Evolutionary conservation across 306 rosid species (phyloP).

Genomic region (Vicia faba): DNA sequence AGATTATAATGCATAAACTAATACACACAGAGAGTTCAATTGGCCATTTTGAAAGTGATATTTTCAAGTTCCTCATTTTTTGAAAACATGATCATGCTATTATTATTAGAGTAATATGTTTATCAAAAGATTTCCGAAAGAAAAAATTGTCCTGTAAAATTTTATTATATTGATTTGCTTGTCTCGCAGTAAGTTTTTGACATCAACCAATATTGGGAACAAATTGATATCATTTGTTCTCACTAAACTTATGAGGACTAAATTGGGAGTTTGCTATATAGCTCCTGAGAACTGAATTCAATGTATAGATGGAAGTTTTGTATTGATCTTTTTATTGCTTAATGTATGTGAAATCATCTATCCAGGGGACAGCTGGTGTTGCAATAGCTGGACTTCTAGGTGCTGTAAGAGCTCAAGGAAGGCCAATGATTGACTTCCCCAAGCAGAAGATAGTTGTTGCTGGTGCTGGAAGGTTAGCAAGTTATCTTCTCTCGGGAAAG

Average conservation of each 20-base stretch:
- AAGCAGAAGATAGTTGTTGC: slow-evolving; percentile 98
- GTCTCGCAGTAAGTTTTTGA: not conserved
- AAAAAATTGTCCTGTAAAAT: not conserved
- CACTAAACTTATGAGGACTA: slow-evolving; percentile 3
- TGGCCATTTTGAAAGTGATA: not conserved
- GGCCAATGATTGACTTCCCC: slow-evolving; percentile 97
- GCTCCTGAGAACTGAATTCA: slow-evolving; percentile 3
- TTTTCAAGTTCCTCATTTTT: not conserved
- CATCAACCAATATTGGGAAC: not conserved
- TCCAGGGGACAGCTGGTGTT: slow-evolving; percentile 98
- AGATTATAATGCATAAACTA: slow-evolving; percentile 1
- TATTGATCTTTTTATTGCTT: slow-evolving; percentile 27
- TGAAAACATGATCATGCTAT: not conserved
- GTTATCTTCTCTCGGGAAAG: slow-evolving; percentile 27
- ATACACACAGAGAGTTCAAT: not conserved
- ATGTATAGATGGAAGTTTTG: slow-evolving; percentile 21
- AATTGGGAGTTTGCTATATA: not conserved
- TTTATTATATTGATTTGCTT: not conserved
- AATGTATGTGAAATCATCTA: slow-evolving; percentile 27
- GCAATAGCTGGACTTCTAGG: slow-evolving; percentile 98
- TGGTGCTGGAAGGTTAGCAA: slow-evolving; percentile 96
- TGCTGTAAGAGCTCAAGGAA: slow-evolving; percentile 99
- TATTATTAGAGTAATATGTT: not conserved
- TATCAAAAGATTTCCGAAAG: not conserved
- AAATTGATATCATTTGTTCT: not conserved